Evolutionary conservation across 1,284 basidiomycete genomes (phyloP), one percentile per base, ranked within the genome.

Genomic region (Phylloboletellus chloephorus): DNA sequence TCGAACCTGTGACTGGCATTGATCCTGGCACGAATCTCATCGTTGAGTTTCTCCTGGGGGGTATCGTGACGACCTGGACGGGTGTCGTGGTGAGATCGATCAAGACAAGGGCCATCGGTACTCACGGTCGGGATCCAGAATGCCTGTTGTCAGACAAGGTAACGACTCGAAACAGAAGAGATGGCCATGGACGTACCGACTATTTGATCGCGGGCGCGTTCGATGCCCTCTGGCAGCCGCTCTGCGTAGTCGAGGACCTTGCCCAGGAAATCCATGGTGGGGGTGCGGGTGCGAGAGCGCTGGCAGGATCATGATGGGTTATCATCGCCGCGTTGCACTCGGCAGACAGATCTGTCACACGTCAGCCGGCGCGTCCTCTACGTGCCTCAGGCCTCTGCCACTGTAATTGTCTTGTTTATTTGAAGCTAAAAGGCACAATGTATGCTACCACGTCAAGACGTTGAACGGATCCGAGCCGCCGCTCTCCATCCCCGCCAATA

Each of bases 1-100:
- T 78, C 60, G 65, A 90, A 97, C 21, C 92, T 78, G 67, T 97
- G 93, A 12, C 71, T 65, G 3, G 77, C 76, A 48, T 82, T 81
- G 56, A 95, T 93, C 54, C 80, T 73, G 39, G 74, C 69, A 15
- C 82, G 69, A 47, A 82, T 70, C 24, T 72, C 65, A 53, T 88
- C 85, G n/a, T 74, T 59, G 24, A 69, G 72, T 51, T 78, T 74
- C 62, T 88, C 88, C 38, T 78, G 64, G 0, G 79, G 76, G 23
- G 67, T 79, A 58, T 94, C 88, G 59, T 94, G 91, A 30, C 90
- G 76, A 34, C 74, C 78, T 79, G 49, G 1, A 26, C 11, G 41
- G 17, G 6, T 21, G 22, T 26, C 10, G 20, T 46, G 8, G 29
- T 41, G 32, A 46, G 39, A 42, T 40, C 21, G 11, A 38, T 21